Base-by-base conservation (phyloP, 2,329 filamentous ascomycete species). In the Arachnomyces sp. region DNA sequence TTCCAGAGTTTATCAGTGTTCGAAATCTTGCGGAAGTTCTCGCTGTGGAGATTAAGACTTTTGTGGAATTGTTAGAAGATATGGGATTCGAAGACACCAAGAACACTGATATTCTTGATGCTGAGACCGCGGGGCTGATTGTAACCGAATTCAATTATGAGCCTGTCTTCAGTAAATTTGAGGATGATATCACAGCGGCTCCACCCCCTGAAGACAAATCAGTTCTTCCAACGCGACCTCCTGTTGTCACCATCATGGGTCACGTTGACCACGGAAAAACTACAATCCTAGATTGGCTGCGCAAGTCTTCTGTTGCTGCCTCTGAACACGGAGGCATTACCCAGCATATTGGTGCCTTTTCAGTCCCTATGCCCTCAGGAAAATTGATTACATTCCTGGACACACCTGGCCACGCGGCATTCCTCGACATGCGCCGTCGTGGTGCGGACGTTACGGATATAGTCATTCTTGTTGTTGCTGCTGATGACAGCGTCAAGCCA, bases 201-300 rank as follows among this genome's bases (percentile, higher is more conserved):
- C 81, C 87, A 1, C 67, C 73, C 17, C 76, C 78, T 7, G 79
- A 80, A 53, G 85, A 90, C 59, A 74, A 70, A 36, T 77, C 82
- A 0, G 52, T 62, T 11, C 64, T 95, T 6, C 87, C 88, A 2
- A 63, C 70, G 28, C 78, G 93, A 12, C 90, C 92, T 6, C 93
- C 92, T 0, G 87, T 98, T 28, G 89, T 98, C 30, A 96, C 93
- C 0, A 98, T 98, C 56, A 98, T 98, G 93, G 92, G 92, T 2
- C 92, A 98, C 49, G 92, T 98, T 52, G 93, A 98, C 59, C 92
- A 98, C 60, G 92, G 92, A 39, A 98, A 98, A 68, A 98, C 92
- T 1, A 98, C 93, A 0, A 80, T 98, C 31, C 72, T 98, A 7
- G 92, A 98, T 59, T 96, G 82, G 66, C 71, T 98, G 33, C 84